phyloP scores from a whole-genome alignment of 1,139 yeast genomes.

The Debaryomyces subglobosus region DNA sequence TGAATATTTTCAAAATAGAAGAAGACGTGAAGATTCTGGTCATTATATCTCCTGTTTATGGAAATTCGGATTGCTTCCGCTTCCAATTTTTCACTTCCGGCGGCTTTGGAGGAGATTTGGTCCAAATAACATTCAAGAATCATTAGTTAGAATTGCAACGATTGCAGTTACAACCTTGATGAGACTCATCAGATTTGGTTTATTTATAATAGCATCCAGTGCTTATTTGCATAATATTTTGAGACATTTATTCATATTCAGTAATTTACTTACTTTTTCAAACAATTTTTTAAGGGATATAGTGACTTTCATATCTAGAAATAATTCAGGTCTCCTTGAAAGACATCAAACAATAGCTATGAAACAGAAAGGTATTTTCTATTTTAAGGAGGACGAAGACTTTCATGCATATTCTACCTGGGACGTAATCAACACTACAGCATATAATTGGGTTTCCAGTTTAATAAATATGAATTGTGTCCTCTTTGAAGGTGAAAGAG shows the following conservation, averaged over 20 bases:
- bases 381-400: slow-evolving; percentile 13
- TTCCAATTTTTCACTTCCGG: slow-evolving; percentile 31
- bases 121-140: slow-evolving; percentile 7
- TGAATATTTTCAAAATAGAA: slow-evolving; percentile 1
- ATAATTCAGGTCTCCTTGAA: slow-evolving; percentile 15
- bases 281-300: slow-evolving; percentile 32
- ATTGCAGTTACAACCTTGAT: slow-evolving; percentile 12
- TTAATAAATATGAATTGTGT: neutral
- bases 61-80: slow-evolving; percentile 26
- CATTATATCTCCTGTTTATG: slow-evolving; percentile 13
- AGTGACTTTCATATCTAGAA: slow-evolving; percentile 29
- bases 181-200: slow-evolving; percentile 19
- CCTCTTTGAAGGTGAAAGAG: neutral
- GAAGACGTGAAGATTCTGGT: neutral
- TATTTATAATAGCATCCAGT: slow-evolving; percentile 24
- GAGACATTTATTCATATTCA: slow-evolving; percentile 25
- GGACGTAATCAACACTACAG: slow-evolving; percentile 7
- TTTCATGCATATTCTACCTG: slow-evolving; percentile 11
- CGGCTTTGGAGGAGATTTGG: slow-evolving; percentile 28
- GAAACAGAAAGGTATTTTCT: slow-evolving; percentile 18
- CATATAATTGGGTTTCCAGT: slow-evolving; percentile 7
- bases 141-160: neutral
- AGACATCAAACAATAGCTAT: slow-evolving; percentile 16
- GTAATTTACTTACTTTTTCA: slow-evolving; percentile 36
- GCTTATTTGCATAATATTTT: slow-evolving; percentile 22